Evolutionary conservation across 1,284 basidiomycete species (phyloP).

Genomic region (Omphalotus olearius): DNA sequence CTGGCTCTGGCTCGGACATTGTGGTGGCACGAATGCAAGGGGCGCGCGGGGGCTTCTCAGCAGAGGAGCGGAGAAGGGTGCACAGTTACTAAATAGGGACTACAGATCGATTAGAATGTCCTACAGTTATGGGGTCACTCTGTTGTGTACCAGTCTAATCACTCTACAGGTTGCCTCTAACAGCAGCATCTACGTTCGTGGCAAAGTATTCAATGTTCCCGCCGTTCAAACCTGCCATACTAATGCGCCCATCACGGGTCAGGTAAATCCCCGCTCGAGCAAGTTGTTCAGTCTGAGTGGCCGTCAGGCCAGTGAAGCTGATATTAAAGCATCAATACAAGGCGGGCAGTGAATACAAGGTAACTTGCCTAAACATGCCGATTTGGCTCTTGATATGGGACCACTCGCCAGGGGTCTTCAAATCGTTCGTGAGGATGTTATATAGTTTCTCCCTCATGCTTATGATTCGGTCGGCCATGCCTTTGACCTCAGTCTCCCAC

Average conservation of each 20-base stretch:
- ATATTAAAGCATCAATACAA: slow-evolving; percentile 5
- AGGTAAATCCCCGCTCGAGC: slow-evolving; percentile 95
- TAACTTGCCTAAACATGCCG: slow-evolving; percentile 82
- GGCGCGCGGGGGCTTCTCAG: not conserved
- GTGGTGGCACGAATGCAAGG: slow-evolving; percentile 4
- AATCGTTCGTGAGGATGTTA: slow-evolving; percentile 72
- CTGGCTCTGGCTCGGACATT: slow-evolving; percentile 8
- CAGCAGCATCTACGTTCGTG: slow-evolving; percentile 78
- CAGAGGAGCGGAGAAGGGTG: not conserved
- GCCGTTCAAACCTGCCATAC: slow-evolving; percentile 93
- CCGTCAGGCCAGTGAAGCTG: slow-evolving; percentile 85
- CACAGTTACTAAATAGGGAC: not conserved
- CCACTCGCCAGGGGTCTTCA: slow-evolving; percentile 94
- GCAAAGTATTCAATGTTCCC: slow-evolving; percentile 92
- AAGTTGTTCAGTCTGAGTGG: slow-evolving; percentile 82
- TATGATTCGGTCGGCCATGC: slow-evolving; percentile 97
- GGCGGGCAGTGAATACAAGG: slow-evolving; percentile 7
- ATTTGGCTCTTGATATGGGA: slow-evolving; percentile 96
- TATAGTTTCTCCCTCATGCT: slow-evolving; percentile 89
- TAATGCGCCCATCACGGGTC: slow-evolving; percentile 87
- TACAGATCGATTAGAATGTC: not conserved
- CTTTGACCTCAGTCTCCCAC: slow-evolving; percentile 91
- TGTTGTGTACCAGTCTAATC: not conserved
- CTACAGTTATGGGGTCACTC: not conserved
- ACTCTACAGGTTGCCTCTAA: slow-evolving; percentile 71